These are phyloP conservation scores for Fraxinus anomala DNA, from an alignment of 257 asterid genomes.

Conservation along the genomic window DNA sequence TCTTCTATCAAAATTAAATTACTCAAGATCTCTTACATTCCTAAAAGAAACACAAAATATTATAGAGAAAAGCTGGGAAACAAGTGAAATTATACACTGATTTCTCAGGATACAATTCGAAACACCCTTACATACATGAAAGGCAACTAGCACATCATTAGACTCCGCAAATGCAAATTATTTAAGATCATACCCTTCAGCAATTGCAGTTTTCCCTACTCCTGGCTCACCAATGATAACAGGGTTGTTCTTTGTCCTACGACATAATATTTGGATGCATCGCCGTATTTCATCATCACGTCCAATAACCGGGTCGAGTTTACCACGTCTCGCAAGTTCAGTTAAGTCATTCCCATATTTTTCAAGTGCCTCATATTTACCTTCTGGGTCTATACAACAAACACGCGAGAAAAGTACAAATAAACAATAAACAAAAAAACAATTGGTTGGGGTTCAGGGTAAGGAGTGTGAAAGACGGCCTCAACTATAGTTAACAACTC, in stretches of 20 bases:
- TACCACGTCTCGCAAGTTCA: slow-evolving; percentile 94
- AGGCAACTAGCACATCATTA: not conserved
- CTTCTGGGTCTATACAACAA: slow-evolving; percentile 69
- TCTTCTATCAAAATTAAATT: slow-evolving; percentile 6
- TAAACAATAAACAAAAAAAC: slow-evolving; percentile 14
- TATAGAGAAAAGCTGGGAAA: not conserved
- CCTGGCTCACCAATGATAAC: slow-evolving; percentile 99
- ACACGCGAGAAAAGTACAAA: not conserved
- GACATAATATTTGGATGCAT: slow-evolving; percentile 87
- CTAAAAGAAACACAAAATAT: not conserved
- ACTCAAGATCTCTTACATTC: not conserved
- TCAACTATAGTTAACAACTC: not conserved
- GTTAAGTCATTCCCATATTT: slow-evolving; percentile 94
- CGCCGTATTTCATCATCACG: slow-evolving; percentile 98
- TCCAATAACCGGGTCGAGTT: slow-evolving; percentile 96
- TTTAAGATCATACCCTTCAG: slow-evolving; percentile 76
- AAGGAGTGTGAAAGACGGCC: not conserved
- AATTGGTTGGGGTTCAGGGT: not conserved
- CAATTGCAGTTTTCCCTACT: slow-evolving; percentile 98
- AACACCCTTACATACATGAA: not conserved
- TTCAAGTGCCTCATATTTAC: slow-evolving; percentile 88
- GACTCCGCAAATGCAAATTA: slow-evolving; percentile 7
- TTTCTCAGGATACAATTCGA: not conserved
- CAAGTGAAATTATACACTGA: not conserved
- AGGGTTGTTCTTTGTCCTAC: slow-evolving; percentile 96